Conservation (phyloP, 805 yeast genomes). For the Starmera amethionina region DNA sequence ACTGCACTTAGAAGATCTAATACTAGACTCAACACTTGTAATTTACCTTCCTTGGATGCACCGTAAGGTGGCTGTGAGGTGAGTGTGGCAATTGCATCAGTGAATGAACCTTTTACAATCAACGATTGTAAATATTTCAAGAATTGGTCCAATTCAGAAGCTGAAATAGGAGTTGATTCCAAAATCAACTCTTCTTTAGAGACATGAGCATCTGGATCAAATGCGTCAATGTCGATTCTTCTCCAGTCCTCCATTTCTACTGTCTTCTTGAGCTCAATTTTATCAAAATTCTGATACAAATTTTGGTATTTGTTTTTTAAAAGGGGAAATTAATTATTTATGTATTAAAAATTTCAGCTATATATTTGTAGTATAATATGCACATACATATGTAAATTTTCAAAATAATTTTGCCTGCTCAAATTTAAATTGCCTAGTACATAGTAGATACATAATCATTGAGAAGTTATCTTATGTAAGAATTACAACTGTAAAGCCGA, state of each 20-base stretch:
- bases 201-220: conserved; percentile 68
- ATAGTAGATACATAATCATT: too few species aligned
- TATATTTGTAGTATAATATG: too few species aligned
- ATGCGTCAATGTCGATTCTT: conserved; percentile 87
- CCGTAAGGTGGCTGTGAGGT: conserved; percentile 79
- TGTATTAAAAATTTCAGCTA: too few species aligned
- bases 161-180: conserved; percentile 31
- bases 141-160: conserved; percentile 44
- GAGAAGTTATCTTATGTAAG: too few species aligned
- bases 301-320: too few species aligned
- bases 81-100: conserved; percentile 53
- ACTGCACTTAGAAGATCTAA: conserved; percentile 64
- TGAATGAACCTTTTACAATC: conserved; percentile 63
- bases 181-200: conserved; percentile 54
- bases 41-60: conserved; percentile 48
- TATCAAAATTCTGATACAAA: too few species aligned
- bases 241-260: conserved; percentile 55
- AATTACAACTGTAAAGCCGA: too few species aligned
- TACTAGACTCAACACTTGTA: conserved; percentile 41
- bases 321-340: too few species aligned
- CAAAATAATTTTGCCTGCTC: too few species aligned
- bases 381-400: too few species aligned
- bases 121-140: conserved; percentile 50
- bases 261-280: too few species aligned
- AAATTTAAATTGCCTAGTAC: too few species aligned